Conservation (phyloP, 23 red algal genomes). For the Gracilaria caudata region DNA sequence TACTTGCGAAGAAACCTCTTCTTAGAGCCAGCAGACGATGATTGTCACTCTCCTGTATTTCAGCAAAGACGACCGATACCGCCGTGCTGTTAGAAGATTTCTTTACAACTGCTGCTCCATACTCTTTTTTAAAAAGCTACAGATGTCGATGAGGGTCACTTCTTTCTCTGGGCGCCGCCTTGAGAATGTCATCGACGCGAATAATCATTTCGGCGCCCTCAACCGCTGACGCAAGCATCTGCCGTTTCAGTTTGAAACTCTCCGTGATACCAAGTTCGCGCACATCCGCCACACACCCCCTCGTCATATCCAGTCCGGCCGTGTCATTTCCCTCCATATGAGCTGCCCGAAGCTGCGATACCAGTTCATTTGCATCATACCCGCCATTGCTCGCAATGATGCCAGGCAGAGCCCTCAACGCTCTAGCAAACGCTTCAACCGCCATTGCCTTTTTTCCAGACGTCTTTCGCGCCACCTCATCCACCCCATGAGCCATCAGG, state of each 20-base stretch:
- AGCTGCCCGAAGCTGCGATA: constrained; percentile 85
- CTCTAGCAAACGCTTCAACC: constrained; percentile 87
- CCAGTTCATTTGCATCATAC: constrained; percentile 87
- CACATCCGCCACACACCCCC: constrained; percentile 80
- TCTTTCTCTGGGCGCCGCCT: constrained; percentile 83
- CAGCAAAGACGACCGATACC: constrained; percentile 56
- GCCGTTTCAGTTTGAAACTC: constrained; percentile 94
- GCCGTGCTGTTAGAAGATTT: constrained; percentile 59
- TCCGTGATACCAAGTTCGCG: constrained; percentile 85
- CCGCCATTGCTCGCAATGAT: constrained; percentile 98
- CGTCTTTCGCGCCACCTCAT: constrained; percentile 82
- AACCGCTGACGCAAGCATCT: constrained; percentile 90
- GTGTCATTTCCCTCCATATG: constrained; percentile 80
- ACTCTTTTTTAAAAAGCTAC: constrained; percentile 36
- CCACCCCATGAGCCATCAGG: constrained; percentile 96
- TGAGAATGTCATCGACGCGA: constrained; percentile 95
- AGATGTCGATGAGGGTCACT: constrained; percentile 79
- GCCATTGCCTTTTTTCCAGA: constrained; percentile 90
- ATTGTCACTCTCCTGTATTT: constrained; percentile 11
- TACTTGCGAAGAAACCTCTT: constrained; percentile 79
- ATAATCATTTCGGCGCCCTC: constrained; percentile 99
- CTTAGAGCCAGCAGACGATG: constrained; percentile 2
- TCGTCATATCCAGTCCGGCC: constrained; percentile 87
- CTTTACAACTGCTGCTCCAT: background rate
- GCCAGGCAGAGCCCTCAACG: constrained; percentile 83